Percentiles rank a stretch among this genome's conserved stretches.
These are phyloP conservation scores for Aspergillus sp. DNA, from an alignment of 2,329 filamentous ascomycete genomes.

Conservation along the genomic window DNA sequence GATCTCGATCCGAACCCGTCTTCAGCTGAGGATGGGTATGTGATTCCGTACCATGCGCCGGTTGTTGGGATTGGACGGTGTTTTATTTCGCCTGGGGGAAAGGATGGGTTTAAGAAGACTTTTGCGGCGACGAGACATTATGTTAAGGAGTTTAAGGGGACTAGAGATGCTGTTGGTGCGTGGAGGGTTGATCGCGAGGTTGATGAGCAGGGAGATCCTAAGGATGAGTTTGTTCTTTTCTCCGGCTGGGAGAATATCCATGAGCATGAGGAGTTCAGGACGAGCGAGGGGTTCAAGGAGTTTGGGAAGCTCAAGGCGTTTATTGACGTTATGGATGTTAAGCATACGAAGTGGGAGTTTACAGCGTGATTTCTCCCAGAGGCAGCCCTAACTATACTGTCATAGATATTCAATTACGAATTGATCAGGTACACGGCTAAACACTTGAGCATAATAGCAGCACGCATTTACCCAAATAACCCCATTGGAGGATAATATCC, in stretches of 20 bases:
- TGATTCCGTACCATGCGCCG: conserved; percentile 29
- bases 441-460: not conserved
- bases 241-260: conserved; percentile 39
- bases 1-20: conserved; percentile 24
- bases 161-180: conserved; percentile 33
- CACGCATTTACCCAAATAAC: not conserved
- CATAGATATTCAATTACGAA: no score
- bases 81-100: conserved; percentile 2
- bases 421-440: no score
- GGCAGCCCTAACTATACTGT: no score
- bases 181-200: conserved; percentile 39
- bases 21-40: not conserved
- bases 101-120: conserved; percentile 24
- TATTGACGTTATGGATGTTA: conserved; percentile 27
- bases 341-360: conserved; percentile 19
- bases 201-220: no score
- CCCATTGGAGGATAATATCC: not conserved
- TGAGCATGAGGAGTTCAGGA: conserved; percentile 34
- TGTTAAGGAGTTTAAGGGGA: conserved; percentile 28
- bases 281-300: conserved; percentile 9
- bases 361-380: not conserved
- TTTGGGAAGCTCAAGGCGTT: conserved; percentile 24
- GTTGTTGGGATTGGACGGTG: conserved; percentile 30
- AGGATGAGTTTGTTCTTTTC: conserved; percentile 44
- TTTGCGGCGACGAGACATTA: conserved; percentile 27